Base-by-base conservation (phyloP, 495 filamentous ascomycete species). In the Hyaloscypha variabilis region DNA sequence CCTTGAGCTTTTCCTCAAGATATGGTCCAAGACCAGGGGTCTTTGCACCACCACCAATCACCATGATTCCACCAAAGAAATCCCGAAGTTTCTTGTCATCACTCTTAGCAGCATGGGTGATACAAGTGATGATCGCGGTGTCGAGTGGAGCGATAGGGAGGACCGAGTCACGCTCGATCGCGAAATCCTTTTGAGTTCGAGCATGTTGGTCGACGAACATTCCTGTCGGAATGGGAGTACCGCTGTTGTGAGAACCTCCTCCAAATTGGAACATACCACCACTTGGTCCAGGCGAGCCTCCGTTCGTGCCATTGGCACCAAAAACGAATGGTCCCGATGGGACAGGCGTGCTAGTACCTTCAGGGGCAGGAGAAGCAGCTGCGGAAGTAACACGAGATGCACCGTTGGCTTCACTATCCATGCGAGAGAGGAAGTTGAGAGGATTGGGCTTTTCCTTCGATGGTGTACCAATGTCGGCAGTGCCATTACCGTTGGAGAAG, bases 81-180 rank as follows among this genome's bases (percentile, higher is more conserved):
- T 99, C 96, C 23, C 91, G 86, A 67, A 94, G 87, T 75, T 95
- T 96, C 76, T 93, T 93, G 60, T 98, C 96, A 71, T 97, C 94
- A 39, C 86, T 89, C 63, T 89, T 90, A 26, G 92, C 88, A 8
- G 92, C 95, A 73, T 97, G 91, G 19, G 88, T 83, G 72, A 98
- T 95, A 28, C 86, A 90, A 24, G 90, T 91, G 56, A 97, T 80
- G 71, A 99, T 96, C 11, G 96, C 95, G 29, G 84, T 85, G 78
- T 98, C 95, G 31, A 99, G 86, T 2, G 95, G 86, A 62, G 89
- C 90, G 0, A 91, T 74, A 0, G 96, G 94, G 2, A 97, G 82
- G 11, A 93, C 88, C 56, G 88, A 81, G 74, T 99, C 95, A 13
- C 91, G 88, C 63, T 94, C 87, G 54, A 87, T 73, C 3, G 85